Percentiles rank a stretch among this genome's conserved stretches.
phyloP scores from a whole-genome alignment of 2,329 filamentous ascomycete genomes.

The Periglandula ipomoeae region DNA sequence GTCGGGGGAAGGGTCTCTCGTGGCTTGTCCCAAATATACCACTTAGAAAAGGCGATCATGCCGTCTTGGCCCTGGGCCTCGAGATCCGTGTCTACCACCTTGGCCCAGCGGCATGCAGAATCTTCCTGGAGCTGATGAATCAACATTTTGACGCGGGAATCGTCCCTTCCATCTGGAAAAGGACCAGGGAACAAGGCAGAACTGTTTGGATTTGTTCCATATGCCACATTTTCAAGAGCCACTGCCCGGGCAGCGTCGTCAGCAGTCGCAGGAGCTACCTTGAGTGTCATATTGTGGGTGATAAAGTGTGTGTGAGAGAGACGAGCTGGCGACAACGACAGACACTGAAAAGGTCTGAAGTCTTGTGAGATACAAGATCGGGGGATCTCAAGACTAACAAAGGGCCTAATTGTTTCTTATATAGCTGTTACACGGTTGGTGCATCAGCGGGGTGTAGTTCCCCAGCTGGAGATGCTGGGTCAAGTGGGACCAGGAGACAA shows the following conservation, averaged over 20 bases:
- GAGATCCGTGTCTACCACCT: conserved; percentile 26
- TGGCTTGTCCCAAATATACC: conserved; percentile 21
- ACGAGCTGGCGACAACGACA: no score
- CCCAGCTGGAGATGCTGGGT: no score
- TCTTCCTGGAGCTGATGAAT: conserved; percentile 14
- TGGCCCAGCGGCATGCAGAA: conserved; percentile 23
- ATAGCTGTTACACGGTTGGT: no score
- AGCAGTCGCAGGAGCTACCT: conserved; percentile 23
- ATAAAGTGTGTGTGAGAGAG: no score
- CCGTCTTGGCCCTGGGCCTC: conserved; percentile 16
- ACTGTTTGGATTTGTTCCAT: conserved; percentile 22
- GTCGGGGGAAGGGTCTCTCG: conserved; percentile 16
- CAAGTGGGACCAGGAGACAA: no score
- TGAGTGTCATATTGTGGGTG: conserved; percentile 31
- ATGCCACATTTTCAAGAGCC: conserved; percentile 29
- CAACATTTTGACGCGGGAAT: conserved; percentile 15
- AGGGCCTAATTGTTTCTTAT: no score
- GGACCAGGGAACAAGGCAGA: conserved; percentile 23
- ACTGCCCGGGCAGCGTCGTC: conserved; percentile 26
- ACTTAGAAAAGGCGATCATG: conserved; percentile 27
- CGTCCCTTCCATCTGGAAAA: conserved; percentile 11
- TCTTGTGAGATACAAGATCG: no score
- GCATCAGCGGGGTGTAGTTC: no score
- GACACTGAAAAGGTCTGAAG: no score
- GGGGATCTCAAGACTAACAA: no score